Conservation (phyloP, 345 rosid genomes). For the Ricinus communis region DNA sequence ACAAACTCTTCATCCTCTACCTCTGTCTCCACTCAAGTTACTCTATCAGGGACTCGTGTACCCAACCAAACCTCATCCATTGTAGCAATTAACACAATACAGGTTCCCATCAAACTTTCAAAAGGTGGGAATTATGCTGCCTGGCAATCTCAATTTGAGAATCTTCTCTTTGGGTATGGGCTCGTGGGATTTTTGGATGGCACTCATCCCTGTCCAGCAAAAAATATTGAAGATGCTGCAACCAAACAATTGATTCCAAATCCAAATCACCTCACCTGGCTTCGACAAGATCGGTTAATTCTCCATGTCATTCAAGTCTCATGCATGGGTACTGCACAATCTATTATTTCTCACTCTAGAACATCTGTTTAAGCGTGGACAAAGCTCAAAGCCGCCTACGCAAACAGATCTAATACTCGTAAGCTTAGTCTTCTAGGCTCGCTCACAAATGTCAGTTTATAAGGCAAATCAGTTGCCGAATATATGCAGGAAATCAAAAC, state of each 20-base stretch:
- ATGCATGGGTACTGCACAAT: background rate
- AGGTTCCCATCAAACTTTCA: background rate
- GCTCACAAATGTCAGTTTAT: background rate
- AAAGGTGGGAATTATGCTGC: background rate
- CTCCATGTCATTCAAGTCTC: background rate
- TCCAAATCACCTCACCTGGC: no score
- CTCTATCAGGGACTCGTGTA: background rate
- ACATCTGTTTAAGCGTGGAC: background rate
- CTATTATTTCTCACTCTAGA: background rate
- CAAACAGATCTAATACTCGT: background rate
- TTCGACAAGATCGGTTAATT: background rate
- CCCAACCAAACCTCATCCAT: background rate
- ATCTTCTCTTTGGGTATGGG: background rate
- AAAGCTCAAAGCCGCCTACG: background rate
- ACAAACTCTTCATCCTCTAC: background rate
- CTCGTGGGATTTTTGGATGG: background rate
- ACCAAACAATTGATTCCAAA: background rate
- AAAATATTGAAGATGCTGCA: background rate
- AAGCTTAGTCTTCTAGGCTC: background rate
- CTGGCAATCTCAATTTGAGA: background rate
- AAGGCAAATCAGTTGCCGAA: background rate
- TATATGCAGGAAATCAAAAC: background rate
- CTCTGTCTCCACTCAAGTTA: background rate
- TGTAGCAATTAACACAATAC: background rate
- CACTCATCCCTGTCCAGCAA: background rate